Percentiles rank a stretch among this genome's conserved stretches.
Conservation (phyloP, 345 rosid species). For the Zanthoxylum bungeanum region DNA sequence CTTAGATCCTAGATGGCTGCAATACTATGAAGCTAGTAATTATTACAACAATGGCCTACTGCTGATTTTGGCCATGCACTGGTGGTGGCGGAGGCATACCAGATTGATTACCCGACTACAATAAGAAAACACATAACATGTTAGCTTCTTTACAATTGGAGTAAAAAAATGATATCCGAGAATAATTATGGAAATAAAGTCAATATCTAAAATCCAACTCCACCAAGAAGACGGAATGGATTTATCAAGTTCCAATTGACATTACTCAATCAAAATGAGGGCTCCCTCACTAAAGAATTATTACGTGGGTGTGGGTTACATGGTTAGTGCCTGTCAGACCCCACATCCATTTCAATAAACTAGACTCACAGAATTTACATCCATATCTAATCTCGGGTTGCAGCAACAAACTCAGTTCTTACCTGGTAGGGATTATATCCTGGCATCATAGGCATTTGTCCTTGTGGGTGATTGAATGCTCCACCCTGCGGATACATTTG, state of each 20-base stretch:
- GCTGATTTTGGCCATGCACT: slow-evolving; percentile 47
- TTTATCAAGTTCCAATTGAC: neutral
- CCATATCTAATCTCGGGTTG: neutral
- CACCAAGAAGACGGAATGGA: neutral
- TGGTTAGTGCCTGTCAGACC: neutral
- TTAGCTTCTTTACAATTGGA: neutral
- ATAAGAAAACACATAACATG: neutral
- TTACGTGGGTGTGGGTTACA: neutral
- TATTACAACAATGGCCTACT: slow-evolving; percentile 19
- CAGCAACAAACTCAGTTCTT: slow-evolving; percentile 6
- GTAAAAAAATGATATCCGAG: neutral
- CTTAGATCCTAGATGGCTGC: neutral
- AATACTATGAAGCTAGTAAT: neutral
- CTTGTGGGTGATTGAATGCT: slow-evolving; percentile 73
- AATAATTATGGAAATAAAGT: neutral
- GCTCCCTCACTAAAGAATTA: neutral
- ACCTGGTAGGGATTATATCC: slow-evolving; percentile 91
- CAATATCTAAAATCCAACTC: neutral
- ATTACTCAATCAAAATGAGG: neutral
- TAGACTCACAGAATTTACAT: neutral
- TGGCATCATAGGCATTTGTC: slow-evolving; percentile 79
- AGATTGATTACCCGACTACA: slow-evolving; percentile 59
- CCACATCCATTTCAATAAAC: neutral
- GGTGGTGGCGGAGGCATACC: slow-evolving; percentile 55
- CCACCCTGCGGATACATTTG: slow-evolving; percentile 81